These are phyloP conservation scores for Sugiyamaella boreocaroliniensis DNA, from an alignment of 805 yeast genomes.

Conservation along the genomic window DNA sequence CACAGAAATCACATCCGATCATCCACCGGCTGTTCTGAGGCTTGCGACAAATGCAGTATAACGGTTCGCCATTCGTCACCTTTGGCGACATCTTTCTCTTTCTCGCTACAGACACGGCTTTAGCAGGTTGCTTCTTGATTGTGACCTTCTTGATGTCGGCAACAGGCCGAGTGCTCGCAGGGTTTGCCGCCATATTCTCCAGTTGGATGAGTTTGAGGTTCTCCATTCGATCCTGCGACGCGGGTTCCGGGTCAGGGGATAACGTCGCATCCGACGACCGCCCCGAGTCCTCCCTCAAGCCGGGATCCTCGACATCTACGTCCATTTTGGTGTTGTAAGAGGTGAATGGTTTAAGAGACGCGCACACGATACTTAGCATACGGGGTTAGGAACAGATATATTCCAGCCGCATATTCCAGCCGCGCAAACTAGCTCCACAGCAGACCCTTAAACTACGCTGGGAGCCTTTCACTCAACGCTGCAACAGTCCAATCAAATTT, in stretches of 20 bases:
- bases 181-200: not conserved
- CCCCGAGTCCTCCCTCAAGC: not conserved
- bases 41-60: constrained; percentile 66
- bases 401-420: too few species aligned
- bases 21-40: constrained; percentile 76
- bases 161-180: not conserved
- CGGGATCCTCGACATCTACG: not conserved
- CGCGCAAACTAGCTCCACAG: too few species aligned
- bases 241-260: not conserved
- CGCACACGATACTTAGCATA: too few species aligned
- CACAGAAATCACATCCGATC: constrained; percentile 95
- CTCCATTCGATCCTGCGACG: not conserved
- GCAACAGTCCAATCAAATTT: too few species aligned
- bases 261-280: not conserved
- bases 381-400: too few species aligned
- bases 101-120: not conserved
- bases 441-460: too few species aligned
- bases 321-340: not conserved
- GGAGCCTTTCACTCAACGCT: too few species aligned
- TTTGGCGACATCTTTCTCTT: not conserved
- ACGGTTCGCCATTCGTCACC: not conserved
- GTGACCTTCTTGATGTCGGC: not conserved
- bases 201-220: not conserved
- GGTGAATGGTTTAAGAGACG: too few species aligned
- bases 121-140: not conserved